Evolutionary conservation across 1,284 basidiomycete species (phyloP), one percentile per base, ranked within the genome.

Genomic region (Apiotrichum domesticum): DNA sequence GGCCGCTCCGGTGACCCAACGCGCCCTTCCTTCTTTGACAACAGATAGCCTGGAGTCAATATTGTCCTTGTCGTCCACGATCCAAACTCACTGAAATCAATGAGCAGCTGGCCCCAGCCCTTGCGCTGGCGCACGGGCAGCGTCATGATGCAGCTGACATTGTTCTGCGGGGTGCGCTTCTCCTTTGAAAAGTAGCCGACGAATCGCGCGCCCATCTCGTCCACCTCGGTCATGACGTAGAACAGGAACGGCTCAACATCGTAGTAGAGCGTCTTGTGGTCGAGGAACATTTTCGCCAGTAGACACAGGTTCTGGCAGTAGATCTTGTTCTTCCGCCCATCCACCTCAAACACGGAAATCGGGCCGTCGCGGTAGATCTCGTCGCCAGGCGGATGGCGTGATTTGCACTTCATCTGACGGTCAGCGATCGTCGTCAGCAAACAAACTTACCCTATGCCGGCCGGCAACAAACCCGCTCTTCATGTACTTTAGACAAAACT

Each of bases 301-400:
- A 99, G 81, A 77, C 96, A 98, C n/a, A 99, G 83, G 72, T 99
- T 98, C 75, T 98, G 96, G 73, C 96, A 98, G 76, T 98, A 99
- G 68, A 98, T 98, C 88, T 98, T 98, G 81, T 97, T 97, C 79
- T 93, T 93, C 64, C 95, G 82, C 46, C 96, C 96, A 73, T 98
- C 96, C 33, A 99, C 94, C 74, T 99, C 96, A 70, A 96, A 99
- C 55, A 99, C 88, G 9, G 91, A 95, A 39, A 98, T 82, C 46
- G 76, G 76, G 35, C 87, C 87, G 72, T 97, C 93, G 44, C 95
- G 83, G 73, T 99, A 98, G 52, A 99, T 98, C 76, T 98, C 96
- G 73, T 98, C 94, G 11, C 96, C 96, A 2, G 96, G 96, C 2
- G 96, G 95, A 80, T 95, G 90, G 55, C 90, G 82, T 56, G 85